Evolutionary conservation across 2,329 filamentous ascomycete genomes (phyloP).

Genomic region (Aureobasidium uvarum): DNA sequence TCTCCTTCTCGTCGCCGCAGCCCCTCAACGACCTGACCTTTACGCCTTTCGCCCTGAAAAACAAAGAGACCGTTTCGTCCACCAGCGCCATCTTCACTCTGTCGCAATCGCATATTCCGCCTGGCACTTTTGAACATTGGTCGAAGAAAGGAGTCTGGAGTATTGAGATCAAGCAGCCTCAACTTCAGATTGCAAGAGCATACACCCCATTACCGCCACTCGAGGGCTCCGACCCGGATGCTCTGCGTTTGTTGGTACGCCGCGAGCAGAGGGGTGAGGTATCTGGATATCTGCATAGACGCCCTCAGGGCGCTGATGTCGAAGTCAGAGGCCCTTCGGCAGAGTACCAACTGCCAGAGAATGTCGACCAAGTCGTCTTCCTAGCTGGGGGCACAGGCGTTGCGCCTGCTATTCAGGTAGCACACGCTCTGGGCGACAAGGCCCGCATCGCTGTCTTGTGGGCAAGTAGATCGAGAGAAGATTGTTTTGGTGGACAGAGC

Average conservation of each 20-base stretch:
- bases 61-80: constrained; percentile 62
- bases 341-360: constrained; percentile 58
- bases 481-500: constrained; percentile 62
- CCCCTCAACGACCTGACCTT: constrained; percentile 60
- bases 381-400: constrained; percentile 91
- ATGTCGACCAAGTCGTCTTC: constrained; percentile 67
- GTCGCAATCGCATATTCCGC: constrained; percentile 4
- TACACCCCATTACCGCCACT: constrained; percentile 80
- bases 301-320: constrained; percentile 47
- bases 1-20: constrained; percentile 5
- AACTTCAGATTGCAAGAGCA: constrained; percentile 84
- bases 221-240: constrained; percentile 34
- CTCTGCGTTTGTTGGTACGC: constrained; percentile 74
- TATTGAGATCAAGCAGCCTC: constrained; percentile 90
- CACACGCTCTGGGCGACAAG: constrained; percentile 49
- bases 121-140: constrained; percentile 27
- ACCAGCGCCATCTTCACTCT: constrained; percentile 69
- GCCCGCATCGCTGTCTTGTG: constrained; percentile 69
- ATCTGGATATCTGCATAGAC: constrained; percentile 70
- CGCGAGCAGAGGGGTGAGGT: constrained; percentile 78
- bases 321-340: constrained; percentile 76
- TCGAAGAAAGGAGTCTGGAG: constrained; percentile 57
- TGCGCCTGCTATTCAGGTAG: constrained; percentile 81
- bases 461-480: constrained; percentile 68
- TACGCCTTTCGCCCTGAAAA: constrained; percentile 63